phyloP scores from a whole-genome alignment of 1,284 basidiomycete species.

The Neotropicomus parvogracilis region DNA sequence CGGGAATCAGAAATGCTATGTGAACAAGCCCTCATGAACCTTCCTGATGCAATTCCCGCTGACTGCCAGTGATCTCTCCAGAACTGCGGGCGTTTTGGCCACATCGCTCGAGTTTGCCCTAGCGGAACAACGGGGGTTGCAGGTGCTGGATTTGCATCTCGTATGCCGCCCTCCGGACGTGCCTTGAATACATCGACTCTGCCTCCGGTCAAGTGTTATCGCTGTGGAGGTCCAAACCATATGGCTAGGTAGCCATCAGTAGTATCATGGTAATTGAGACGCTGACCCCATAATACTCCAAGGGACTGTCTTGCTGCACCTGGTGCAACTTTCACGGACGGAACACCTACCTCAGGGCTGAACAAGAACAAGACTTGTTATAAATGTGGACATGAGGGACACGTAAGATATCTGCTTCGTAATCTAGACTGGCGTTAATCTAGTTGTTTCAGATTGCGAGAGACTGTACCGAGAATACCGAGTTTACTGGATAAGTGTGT shows the following conservation, averaged over 20 bases:
- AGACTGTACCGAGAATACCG: slow-evolving; percentile 67
- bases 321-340: slow-evolving; percentile 50
- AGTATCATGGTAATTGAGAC: not conserved
- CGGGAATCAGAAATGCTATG: slow-evolving; percentile 79
- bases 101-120: slow-evolving; percentile 74
- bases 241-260: slow-evolving; percentile 57
- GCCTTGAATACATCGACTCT: slow-evolving; percentile 70
- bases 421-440: slow-evolving; percentile 3
- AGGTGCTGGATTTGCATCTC: slow-evolving; percentile 53
- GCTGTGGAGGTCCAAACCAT: slow-evolving; percentile 79
- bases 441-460: slow-evolving; percentile 59
- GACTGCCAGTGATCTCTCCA: slow-evolving; percentile 30
- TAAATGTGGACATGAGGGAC: slow-evolving; percentile 81
- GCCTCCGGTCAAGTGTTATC: slow-evolving; percentile 78
- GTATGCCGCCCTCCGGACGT: slow-evolving; percentile 68
- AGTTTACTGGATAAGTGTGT: slow-evolving; percentile 39
- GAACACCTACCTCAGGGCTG: slow-evolving; percentile 38
- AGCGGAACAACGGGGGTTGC: slow-evolving; percentile 41
- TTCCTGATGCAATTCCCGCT: slow-evolving; percentile 8
- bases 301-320: slow-evolving; percentile 79
- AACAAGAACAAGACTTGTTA: slow-evolving; percentile 78
- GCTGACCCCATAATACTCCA: slow-evolving; percentile 11
- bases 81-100: slow-evolving; percentile 79
- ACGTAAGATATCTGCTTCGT: slow-evolving; percentile 47
- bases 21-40: slow-evolving; percentile 37